Evolutionary conservation across 495 filamentous ascomycete genomes (phyloP).

Genomic region (Trichoderma reesei): DNA sequence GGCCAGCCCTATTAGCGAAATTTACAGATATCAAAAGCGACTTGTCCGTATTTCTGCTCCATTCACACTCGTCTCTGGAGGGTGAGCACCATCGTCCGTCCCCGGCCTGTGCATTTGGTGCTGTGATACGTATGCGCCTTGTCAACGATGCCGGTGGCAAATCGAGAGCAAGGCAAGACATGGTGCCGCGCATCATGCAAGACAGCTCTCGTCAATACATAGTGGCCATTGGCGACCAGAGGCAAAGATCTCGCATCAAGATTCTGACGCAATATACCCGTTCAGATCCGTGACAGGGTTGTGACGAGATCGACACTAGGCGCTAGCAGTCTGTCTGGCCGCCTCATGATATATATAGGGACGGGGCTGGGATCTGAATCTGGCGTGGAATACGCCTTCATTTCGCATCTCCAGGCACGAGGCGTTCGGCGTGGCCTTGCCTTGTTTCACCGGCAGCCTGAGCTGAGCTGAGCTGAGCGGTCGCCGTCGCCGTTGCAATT

Average conservation of each 20-base stretch:
- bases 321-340: neutral
- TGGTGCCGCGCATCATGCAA: neutral
- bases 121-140: neutral
- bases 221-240: neutral
- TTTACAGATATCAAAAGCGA: neutral
- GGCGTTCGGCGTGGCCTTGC: neutral
- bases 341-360: neutral
- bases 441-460: neutral
- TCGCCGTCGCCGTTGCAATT: too few species aligned
- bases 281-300: constrained; percentile 8
- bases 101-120: too few species aligned
- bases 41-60: neutral
- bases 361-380: neutral
- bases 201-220: neutral
- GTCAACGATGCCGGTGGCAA: neutral
- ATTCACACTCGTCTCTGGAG: too few species aligned
- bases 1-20: neutral
- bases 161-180: neutral
- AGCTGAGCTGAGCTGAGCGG: neutral
- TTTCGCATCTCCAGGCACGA: neutral
- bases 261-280: constrained; percentile 9
- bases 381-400: neutral
- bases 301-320: constrained; percentile 6
- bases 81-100: too few species aligned
- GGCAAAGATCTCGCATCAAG: constrained; percentile 1